A percentile compares a stretch with the other conserved stretches of the same genome.
These are phyloP conservation scores for Chaetomiaceae sp. DNA, from an alignment of 2,329 filamentous ascomycete species.

Conservation along the genomic window DNA sequence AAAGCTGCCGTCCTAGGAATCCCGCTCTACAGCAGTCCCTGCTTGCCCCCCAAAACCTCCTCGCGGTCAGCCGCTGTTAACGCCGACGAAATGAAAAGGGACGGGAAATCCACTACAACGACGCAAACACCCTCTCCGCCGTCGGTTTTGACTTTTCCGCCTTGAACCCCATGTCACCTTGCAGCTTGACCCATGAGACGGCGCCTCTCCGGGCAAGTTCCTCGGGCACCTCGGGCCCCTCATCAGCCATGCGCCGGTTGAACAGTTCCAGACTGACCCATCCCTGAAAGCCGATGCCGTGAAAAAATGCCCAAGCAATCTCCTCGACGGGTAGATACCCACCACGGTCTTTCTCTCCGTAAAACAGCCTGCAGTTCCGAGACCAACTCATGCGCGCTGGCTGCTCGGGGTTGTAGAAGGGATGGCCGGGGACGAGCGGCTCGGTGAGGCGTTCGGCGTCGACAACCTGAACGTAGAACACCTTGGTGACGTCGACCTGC, in stretches of 20 bases:
- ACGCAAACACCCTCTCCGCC: constrained; percentile 32
- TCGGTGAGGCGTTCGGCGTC: constrained; percentile 61
- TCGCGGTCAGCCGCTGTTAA: neutral
- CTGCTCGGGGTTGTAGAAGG: constrained; percentile 55
- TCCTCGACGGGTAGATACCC: constrained; percentile 64
- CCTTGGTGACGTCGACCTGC: constrained; percentile 56
- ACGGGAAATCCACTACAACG: constrained; percentile 27
- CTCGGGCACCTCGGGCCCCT: constrained; percentile 46
- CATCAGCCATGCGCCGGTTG: constrained; percentile 53
- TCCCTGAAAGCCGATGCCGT: constrained; percentile 61
- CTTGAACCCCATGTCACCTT: constrained; percentile 34
- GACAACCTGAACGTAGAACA: constrained; percentile 74
- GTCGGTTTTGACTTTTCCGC: constrained; percentile 15
- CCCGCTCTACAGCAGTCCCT: neutral
- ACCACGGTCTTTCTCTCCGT: constrained; percentile 56
- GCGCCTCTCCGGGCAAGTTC: constrained; percentile 44
- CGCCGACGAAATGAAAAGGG: constrained; percentile 1
- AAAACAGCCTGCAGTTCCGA: constrained; percentile 67
- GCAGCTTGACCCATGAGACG: constrained; percentile 48
- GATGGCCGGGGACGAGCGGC: constrained; percentile 55
- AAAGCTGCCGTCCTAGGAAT: neutral
- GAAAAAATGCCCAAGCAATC: constrained; percentile 57
- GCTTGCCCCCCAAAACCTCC: neutral
- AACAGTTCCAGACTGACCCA: constrained; percentile 72
- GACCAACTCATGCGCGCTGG: constrained; percentile 72